Base-by-base conservation (phyloP, 371 early-diverging fungal species). In the Mucor mucedo region DNA sequence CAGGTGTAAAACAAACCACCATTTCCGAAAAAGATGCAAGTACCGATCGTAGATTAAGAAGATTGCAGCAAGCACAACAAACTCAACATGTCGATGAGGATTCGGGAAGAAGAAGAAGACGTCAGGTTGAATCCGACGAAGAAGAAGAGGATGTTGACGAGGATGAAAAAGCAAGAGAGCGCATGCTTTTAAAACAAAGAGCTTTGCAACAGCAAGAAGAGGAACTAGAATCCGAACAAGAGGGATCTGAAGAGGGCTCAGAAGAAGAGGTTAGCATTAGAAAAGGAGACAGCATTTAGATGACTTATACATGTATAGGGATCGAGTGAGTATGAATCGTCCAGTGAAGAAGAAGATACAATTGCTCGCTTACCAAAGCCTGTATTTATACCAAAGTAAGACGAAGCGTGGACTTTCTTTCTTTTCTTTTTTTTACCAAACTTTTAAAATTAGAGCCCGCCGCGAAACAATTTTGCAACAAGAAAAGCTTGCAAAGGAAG, bases 341-440 rank as follows among this genome's bases (percentile, higher is more conserved):
- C 84, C 29, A 84, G 85, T 45, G 79, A 78, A 63, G 86, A 86
- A 47, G 79, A 82, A 47, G 75, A 72, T 39, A 65, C 74, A 27
- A 64, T 80, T 9, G 73, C 73, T 47, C 71, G 77, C 32, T 69
- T 77, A 73, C 73, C 92, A 16, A 93, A 93, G 62, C 95, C 95
- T 4, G 88, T 92, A 10, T 95, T 95, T 82, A 86, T 93, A 58
- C 89, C 91, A 78, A 94, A 91, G 91, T 50, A 50, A 50, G 44
- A 14, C 14, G 44, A 8, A 47, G 14, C 44, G 5, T 14, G 5
- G n/a, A 41, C 41, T 11, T 41, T n/a, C n/a, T n/a, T 41, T 41
- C 4, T 41, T 41, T 41, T 41, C 2, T 41, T 41, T 9, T 11
- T 41, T 2, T 41, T 92, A 81, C 16, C 47, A n/a, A 45, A 6